Percentiles rank a stretch among this genome's conserved stretches.
These are phyloP conservation scores for Chaetomium globosum DNA, from an alignment of 2,329 filamentous ascomycete species.

Conservation along the genomic window DNA sequence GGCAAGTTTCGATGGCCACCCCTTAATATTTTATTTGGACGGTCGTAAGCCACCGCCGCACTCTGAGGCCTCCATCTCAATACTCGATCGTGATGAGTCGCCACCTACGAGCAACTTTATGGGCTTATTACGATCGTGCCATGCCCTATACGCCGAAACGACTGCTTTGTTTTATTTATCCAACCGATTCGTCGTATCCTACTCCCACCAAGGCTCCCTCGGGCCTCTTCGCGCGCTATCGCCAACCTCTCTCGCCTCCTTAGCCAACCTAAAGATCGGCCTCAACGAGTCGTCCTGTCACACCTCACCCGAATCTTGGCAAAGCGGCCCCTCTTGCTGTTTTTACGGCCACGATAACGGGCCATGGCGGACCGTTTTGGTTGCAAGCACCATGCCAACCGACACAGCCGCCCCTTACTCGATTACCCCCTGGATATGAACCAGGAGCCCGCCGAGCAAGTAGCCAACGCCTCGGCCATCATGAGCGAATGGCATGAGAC, in stretches of 20 bases:
- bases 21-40: conserved; percentile 14
- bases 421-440: not conserved
- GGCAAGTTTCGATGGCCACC: conserved; percentile 8
- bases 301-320: not conserved
- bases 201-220: conserved; percentile 3
- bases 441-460: not conserved
- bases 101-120: conserved; percentile 11
- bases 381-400: not conserved
- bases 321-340: not conserved
- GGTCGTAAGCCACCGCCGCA: conserved; percentile 1
- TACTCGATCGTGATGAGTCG: not conserved
- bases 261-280: conserved; percentile 26
- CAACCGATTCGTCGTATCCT: conserved; percentile 12
- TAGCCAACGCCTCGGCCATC: conserved; percentile 6
- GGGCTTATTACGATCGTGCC: conserved; percentile 14
- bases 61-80: not conserved
- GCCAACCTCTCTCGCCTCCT: conserved; percentile 16
- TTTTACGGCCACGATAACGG: not conserved
- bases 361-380: not conserved
- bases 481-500: conserved; percentile 23
- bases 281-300: conserved; percentile 25
- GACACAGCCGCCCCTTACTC: conserved; percentile 9
- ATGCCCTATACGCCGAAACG: not conserved
- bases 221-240: conserved; percentile 23
- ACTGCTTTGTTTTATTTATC: conserved; percentile 1